Percentiles rank a stretch among this genome's conserved stretches.
phyloP scores from a whole-genome alignment of 164 flowering plant genomes.

The Vitis rotundifolia region DNA sequence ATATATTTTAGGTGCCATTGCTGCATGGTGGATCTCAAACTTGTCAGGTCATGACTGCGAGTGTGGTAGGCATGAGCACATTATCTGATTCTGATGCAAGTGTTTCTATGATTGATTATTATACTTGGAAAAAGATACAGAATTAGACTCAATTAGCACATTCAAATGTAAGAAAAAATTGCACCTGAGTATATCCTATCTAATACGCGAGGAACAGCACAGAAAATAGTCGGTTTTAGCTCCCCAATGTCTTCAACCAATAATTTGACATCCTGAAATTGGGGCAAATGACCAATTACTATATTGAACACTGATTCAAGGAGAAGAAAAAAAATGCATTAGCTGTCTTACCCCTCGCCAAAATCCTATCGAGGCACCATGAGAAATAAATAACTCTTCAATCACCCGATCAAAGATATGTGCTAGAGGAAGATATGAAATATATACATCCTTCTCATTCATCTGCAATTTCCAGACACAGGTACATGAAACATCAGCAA shows the following conservation, averaged over 20 bases:
- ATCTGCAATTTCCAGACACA: conserved; percentile 42
- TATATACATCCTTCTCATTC: conserved; percentile 61
- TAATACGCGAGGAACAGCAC: conserved; percentile 97
- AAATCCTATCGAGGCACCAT: conserved; percentile 92
- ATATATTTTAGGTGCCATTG: no score
- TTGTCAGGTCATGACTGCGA: not conserved
- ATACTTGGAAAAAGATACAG: not conserved
- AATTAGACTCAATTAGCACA: not conserved
- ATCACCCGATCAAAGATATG: conserved; percentile 93
- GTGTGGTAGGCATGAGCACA: not conserved
- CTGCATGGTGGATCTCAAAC: conserved; percentile 1
- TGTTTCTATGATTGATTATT: not conserved
- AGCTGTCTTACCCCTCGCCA: conserved; percentile 90
- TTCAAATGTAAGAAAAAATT: not conserved
- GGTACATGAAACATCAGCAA: no score
- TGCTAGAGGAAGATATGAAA: conserved; percentile 94
- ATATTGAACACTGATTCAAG: not conserved
- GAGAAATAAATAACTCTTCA: conserved; percentile 71
- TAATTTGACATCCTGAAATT: conserved; percentile 81
- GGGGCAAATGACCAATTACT: conserved; percentile 6
- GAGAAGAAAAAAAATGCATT: not conserved
- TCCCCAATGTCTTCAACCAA: conserved; percentile 84
- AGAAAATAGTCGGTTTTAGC: conserved; percentile 85
- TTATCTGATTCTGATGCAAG: not conserved
- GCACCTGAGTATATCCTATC: conserved; percentile 87